Base-by-base conservation (phyloP, 2,329 filamentous ascomycete genomes). In the Aspergillus bombycis region DNA sequence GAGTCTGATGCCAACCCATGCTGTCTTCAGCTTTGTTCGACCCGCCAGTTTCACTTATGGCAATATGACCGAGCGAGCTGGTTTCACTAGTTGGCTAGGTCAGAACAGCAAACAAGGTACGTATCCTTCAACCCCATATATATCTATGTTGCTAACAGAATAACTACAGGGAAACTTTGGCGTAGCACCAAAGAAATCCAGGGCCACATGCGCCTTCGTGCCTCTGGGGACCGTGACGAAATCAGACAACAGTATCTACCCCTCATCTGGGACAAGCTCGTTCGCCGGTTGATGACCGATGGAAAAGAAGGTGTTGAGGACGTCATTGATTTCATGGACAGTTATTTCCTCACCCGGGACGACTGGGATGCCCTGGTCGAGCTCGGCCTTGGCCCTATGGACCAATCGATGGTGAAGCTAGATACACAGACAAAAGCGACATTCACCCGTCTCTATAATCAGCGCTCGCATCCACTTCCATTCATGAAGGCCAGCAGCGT, bases 1-100 rank as follows among this genome's bases (percentile, higher is more conserved):
- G 95, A 95, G 92, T 74, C 81, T 99, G 65, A 99, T 99, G 95
- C 95, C 95, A 16, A 91, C 92, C 1, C 95, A 99, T 78, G 95
- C 94, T 30, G 86, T 97, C 45, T 97, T 98, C 81, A 97, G 94
- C 74, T 96, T 96, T 60, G 94, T 99, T 28, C 86, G 92, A 30
- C 95, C 95, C 5, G 90, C 95, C 9, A 97, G 93, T 77, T 97
- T 91, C 74, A 84, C 95, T 12, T 87, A 92, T 57, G 95, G 95
- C 46, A 90, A 90, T 71, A 86, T 96, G 70, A 84, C 87, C 67
- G 86, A 86, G 4, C 81, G 85, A 63, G 91, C 92, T 41, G 84
- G 84, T 48, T 99, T 99, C 75, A 95, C 95, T 0, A 86, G 87
- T 8, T 99, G 95, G 95, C 87, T 99, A 56, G 95, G 95, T 72